A percentile compares a stretch with the other conserved stretches of the same genome.
phyloP scores from a whole-genome alignment of 495 filamentous ascomycete genomes.

The Oidiodendron maius region DNA sequence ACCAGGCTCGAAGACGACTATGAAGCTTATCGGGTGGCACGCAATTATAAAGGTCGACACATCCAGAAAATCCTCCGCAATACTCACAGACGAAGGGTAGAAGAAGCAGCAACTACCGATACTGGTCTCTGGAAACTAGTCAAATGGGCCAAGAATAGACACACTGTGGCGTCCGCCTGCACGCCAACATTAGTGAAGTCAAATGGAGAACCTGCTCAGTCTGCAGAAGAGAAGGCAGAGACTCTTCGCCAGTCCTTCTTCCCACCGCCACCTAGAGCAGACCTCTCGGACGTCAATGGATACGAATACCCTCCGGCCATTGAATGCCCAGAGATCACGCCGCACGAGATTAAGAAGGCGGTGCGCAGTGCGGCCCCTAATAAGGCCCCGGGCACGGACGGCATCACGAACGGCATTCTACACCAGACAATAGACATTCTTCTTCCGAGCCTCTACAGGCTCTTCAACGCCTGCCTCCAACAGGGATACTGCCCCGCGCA shows the following conservation, averaged over 20 bases:
- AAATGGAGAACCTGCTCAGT: slow-evolving; percentile 5
- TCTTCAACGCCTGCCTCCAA: slow-evolving; percentile 24
- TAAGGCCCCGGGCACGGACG: slow-evolving; percentile 25
- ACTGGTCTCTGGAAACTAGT: too few species aligned
- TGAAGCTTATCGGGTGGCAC: too few species aligned
- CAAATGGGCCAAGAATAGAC: slow-evolving; percentile 8
- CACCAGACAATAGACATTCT: slow-evolving; percentile 14
- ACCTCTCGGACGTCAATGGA: slow-evolving; percentile 23
- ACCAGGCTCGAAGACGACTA: too few species aligned
- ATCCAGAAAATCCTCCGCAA: too few species aligned
- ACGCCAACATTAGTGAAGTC: slow-evolving; percentile 10
- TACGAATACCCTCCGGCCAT: slow-evolving; percentile 15
- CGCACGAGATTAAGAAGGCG: slow-evolving; percentile 18
- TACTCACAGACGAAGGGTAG: too few species aligned
- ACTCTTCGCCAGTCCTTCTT: slow-evolving; percentile 23
- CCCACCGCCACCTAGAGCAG: slow-evolving; percentile 13
- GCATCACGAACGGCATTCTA: too few species aligned
- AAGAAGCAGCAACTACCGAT: too few species aligned
- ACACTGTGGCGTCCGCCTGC: slow-evolving; percentile 1
- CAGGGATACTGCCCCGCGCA: slow-evolving; percentile 22
- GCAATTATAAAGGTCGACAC: too few species aligned
- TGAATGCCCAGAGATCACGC: slow-evolving; percentile 16
- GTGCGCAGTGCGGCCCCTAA: slow-evolving; percentile 14
- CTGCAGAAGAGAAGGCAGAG: slow-evolving; percentile 14
- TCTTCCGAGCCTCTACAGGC: slow-evolving; percentile 12